phyloP scores from a whole-genome alignment of 495 filamentous ascomycete species.

The Neurospora sp. region DNA sequence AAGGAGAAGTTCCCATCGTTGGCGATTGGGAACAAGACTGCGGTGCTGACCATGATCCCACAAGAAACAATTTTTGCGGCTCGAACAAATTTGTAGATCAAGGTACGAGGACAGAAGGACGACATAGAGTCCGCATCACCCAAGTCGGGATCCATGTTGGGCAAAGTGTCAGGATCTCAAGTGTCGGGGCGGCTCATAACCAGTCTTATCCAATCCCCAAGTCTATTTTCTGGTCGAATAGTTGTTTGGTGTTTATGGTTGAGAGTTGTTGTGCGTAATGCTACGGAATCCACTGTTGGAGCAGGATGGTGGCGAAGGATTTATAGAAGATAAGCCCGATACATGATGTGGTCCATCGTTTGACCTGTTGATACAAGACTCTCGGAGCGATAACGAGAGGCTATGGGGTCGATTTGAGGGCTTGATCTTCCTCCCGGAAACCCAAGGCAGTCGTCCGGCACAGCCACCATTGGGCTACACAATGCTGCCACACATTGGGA shows the following conservation, averaged over 20 bases:
- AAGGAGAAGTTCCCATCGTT: slow-evolving; percentile 15
- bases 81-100: background rate
- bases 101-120: background rate
- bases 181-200: background rate
- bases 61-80: slow-evolving; percentile 18
- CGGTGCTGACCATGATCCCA: slow-evolving; percentile 26
- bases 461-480: background rate
- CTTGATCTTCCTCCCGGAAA: background rate
- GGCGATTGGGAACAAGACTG: slow-evolving; percentile 20
- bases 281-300: background rate
- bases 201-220: background rate
- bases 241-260: background rate
- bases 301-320: background rate
- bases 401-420: background rate
- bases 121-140: background rate
- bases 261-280: background rate
- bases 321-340: background rate
- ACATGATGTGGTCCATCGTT: background rate
- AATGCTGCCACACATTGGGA: background rate
- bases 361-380: background rate
- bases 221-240: background rate
- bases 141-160: background rate
- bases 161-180: background rate
- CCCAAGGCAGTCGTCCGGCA: background rate
- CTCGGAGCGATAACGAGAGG: background rate